Base-by-base conservation (phyloP, 1,284 basidiomycete genomes). In the Anthracocystis setariae region DNA sequence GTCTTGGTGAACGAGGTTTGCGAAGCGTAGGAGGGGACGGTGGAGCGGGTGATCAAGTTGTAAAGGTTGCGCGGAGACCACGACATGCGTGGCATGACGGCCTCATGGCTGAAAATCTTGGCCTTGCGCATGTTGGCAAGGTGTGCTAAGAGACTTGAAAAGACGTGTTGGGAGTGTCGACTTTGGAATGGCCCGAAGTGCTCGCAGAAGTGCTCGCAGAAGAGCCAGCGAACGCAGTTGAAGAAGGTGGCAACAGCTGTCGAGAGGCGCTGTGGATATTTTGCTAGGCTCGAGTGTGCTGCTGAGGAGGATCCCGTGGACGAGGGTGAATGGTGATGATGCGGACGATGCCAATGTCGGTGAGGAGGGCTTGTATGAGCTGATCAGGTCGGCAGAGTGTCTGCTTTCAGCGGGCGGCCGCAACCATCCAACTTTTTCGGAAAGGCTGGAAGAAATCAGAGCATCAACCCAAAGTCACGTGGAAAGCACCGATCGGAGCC, bases 21-120 rank as follows among this genome's bases (percentile, higher is more conserved):
- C 2, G 83, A 77, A 18, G 73, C 73, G 33, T 76, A 61, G 29
- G 66, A 60, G 21, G 75, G 75, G 3, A 71, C 72, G 18, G 73
- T 66, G 17, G 80, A 87, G 79, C 32, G 87, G 80, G 38, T 88
- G 87, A 45, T 86, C 48, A 93, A 85, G 83, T 91, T 92, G 86
- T 89, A 93, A 15, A 93, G 85, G 84, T 93, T 94, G 58, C 86
- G 85, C 0, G 87, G 86, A 12, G 86, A 86, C 94, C 94, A 98
- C 42, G 76, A 77, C 74, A 79, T 79, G 67, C 78, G 76, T 39
- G 78, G 78, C 52, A 79, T 66, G 57, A 77, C 54, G 49, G 74
- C 66, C 62, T 79, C 76, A 43, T 68, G 76, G 44, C 74, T 74
- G 50, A 78, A 79, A 46, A 78, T 65, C 29, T 71, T 78, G 13